phyloP scores from a whole-genome alignment of 2,329 filamentous ascomycete species.

The Sclerotinia minor region DNA sequence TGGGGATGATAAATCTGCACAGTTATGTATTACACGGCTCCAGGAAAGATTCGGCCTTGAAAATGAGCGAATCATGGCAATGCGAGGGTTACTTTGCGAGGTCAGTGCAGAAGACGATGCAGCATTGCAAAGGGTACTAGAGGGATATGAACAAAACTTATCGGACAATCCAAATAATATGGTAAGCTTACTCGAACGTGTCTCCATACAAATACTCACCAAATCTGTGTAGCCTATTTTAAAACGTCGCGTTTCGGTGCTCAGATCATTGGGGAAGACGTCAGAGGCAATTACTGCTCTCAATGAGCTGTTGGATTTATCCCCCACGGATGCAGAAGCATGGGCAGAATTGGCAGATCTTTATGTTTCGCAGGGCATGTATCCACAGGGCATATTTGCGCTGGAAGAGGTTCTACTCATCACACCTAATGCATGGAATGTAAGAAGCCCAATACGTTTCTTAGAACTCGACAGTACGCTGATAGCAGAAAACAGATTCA shows the following conservation, averaged over 20 bases:
- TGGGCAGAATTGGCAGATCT: constrained; percentile 91
- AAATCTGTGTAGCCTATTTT: constrained; percentile 66
- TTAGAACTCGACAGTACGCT: constrained; percentile 33
- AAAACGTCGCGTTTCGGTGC: constrained; percentile 79
- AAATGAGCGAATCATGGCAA: constrained; percentile 83
- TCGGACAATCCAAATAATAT: constrained; percentile 75
- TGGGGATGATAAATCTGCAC: constrained; percentile 77
- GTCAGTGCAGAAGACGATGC: constrained; percentile 68
- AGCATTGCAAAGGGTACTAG: constrained; percentile 68
- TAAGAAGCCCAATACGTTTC: constrained; percentile 48
- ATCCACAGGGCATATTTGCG: constrained; percentile 80
- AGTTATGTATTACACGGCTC: constrained; percentile 72
- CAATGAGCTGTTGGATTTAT: constrained; percentile 74
- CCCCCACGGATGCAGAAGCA: constrained; percentile 86
- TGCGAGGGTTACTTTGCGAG: constrained; percentile 82
- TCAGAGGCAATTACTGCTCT: constrained; percentile 74
- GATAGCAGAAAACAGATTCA: constrained; percentile 61
- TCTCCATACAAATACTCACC: constrained; percentile 37
- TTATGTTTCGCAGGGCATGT: constrained; percentile 77
- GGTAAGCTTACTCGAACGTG: constrained; percentile 51
- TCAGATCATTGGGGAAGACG: constrained; percentile 69
- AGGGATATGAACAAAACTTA: constrained; percentile 76
- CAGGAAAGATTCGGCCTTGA: constrained; percentile 75
- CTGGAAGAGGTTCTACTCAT: constrained; percentile 88
- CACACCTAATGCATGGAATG: constrained; percentile 92